Evolutionary conservation across 2,329 filamentous ascomycete genomes (phyloP).

Genomic region (Juglanconis juglandina): DNA sequence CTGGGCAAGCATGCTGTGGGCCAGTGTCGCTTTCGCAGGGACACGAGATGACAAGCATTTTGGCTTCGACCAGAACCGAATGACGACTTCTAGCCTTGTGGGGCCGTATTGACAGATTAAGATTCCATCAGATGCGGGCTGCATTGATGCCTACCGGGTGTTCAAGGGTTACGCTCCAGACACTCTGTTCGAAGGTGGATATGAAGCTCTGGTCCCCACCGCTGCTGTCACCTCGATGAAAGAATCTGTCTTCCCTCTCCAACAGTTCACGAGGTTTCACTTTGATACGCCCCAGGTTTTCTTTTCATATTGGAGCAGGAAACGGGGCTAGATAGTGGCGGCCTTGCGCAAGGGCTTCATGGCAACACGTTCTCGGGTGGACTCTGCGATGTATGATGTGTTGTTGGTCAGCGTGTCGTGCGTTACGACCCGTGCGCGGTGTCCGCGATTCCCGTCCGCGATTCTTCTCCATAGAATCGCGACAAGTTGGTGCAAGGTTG

Average conservation of each 20-base stretch:
- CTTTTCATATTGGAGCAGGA: too few relatives aligned
- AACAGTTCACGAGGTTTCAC: background rate
- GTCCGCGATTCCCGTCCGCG: background rate
- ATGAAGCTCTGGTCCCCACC: background rate
- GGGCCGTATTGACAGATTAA: background rate
- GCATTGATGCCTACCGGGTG: too few relatives aligned
- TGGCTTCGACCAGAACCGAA: background rate
- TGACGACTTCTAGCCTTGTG: background rate
- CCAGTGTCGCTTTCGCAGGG: background rate
- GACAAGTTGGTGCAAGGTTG: background rate
- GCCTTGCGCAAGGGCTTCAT: background rate
- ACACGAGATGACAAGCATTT: background rate
- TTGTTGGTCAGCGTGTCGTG: background rate
- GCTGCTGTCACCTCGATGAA: slow-evolving; percentile 1
- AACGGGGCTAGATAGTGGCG: background rate
- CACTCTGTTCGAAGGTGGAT: too few relatives aligned
- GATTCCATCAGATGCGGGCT: too few relatives aligned
- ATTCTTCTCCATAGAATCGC: background rate
- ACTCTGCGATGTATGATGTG: background rate
- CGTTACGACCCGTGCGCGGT: too few relatives aligned
- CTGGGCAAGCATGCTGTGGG: background rate
- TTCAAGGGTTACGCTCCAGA: too few relatives aligned
- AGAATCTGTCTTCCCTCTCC: background rate
- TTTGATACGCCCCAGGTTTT: background rate
- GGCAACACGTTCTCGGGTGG: too few relatives aligned